phyloP scores from a whole-genome alignment of 805 yeast species.

The Brettanomyces bruxellensis region DNA sequence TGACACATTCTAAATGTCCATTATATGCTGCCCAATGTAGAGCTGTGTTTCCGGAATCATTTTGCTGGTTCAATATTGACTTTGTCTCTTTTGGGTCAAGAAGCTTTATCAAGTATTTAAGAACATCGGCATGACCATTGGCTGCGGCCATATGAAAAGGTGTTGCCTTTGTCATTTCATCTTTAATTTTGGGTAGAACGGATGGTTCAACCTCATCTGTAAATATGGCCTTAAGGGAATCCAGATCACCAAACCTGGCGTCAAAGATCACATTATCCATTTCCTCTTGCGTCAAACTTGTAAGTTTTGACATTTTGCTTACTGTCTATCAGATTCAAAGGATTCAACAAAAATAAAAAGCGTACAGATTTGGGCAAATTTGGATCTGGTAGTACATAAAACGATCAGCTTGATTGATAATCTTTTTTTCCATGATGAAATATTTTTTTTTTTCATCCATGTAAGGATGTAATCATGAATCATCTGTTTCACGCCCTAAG shows the following conservation, averaged over 20 bases:
- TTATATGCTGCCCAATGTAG: constrained; percentile 94
- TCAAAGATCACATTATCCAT: constrained; percentile 74
- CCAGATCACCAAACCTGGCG: constrained; percentile 84
- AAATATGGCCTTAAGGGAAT: constrained; percentile 61
- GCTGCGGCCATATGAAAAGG: constrained; percentile 95
- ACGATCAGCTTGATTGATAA: background rate
- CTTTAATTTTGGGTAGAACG: constrained; percentile 39
- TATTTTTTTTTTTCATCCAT: no score
- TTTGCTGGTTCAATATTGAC: constrained; percentile 40
- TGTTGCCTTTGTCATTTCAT: constrained; percentile 57
- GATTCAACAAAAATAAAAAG: background rate
- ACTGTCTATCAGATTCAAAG: background rate
- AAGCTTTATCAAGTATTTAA: constrained; percentile 47
- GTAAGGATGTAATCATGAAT: no score
- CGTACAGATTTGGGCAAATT: background rate
- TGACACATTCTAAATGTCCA: constrained; percentile 69
- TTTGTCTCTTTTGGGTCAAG: constrained; percentile 36
- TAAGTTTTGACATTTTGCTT: constrained; percentile 17
- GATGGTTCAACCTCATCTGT: constrained; percentile 41
- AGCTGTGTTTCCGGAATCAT: constrained; percentile 87
- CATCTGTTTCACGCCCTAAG: no score
- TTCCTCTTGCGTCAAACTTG: constrained; percentile 54
- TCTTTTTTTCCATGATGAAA: no score
- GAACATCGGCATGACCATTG: constrained; percentile 74
- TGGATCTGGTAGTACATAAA: background rate